These are phyloP conservation scores for Rosellinia necatrix DNA, from an alignment of 2,329 filamentous ascomycete species.

Conservation along the genomic window DNA sequence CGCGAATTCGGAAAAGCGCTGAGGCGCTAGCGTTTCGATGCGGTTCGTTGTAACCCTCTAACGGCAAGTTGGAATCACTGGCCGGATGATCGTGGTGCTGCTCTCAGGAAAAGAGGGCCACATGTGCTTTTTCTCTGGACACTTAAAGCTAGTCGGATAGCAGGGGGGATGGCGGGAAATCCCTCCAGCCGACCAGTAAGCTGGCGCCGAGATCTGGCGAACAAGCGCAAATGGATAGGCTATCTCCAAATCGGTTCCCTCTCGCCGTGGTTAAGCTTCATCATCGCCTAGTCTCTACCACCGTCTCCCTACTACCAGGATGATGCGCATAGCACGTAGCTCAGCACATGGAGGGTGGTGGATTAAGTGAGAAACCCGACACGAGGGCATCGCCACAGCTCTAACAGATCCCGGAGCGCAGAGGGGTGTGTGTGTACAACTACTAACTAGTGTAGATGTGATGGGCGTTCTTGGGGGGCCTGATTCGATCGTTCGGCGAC, in stretches of 20 bases:
- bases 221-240: slow-evolving; percentile 17
- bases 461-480: not conserved
- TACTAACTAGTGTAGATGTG: not conserved
- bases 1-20: slow-evolving; percentile 1
- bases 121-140: slow-evolving; percentile 1
- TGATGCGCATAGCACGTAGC: not conserved
- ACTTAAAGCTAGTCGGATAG: slow-evolving; percentile 14
- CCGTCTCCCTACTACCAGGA: not conserved
- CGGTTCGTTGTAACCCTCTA: slow-evolving; percentile 35
- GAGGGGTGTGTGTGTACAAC: too few species aligned
- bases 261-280: slow-evolving; percentile 27
- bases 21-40: slow-evolving; percentile 26
- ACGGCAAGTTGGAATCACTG: slow-evolving; percentile 34
- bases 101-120: slow-evolving; percentile 30
- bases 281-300: slow-evolving; percentile 8
- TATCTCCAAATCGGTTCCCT: slow-evolving; percentile 35
- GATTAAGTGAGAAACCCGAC: not conserved
- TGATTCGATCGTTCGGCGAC: not conserved
- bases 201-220: slow-evolving; percentile 27
- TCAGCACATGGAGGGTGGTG: slow-evolving; percentile 2
- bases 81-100: slow-evolving; percentile 31
- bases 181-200: slow-evolving; percentile 33
- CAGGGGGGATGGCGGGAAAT: slow-evolving; percentile 32
- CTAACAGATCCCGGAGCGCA: not conserved
- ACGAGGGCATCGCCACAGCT: slow-evolving; percentile 1